Evolutionary conservation across 2,329 filamentous ascomycete genomes (phyloP).

Genomic region (Waltergamsia citrina): DNA sequence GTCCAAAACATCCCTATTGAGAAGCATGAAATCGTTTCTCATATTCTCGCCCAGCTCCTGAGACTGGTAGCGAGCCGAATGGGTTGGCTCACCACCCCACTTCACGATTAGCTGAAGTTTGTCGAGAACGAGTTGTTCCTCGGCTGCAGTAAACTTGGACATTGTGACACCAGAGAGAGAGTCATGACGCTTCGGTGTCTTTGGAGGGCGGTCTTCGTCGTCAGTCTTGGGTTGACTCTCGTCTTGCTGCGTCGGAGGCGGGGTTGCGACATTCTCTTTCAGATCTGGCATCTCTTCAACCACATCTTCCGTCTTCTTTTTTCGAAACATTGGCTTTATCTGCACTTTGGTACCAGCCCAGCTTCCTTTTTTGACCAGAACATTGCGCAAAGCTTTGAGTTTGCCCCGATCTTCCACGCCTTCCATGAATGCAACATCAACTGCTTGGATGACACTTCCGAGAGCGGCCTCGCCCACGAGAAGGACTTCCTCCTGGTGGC

Average conservation of each 20-base stretch:
- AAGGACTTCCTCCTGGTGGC: constrained; percentile 92
- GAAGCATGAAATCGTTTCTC: constrained; percentile 84
- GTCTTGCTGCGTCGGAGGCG: constrained; percentile 9
- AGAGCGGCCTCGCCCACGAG: constrained; percentile 87
- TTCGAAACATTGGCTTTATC: constrained; percentile 98
- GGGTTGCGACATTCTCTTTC: constrained; percentile 17
- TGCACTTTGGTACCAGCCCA: constrained; percentile 98
- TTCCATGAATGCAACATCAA: constrained; percentile 68
- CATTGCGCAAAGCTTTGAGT: constrained; percentile 75
- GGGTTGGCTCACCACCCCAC: constrained; percentile 96
- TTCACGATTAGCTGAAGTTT: constrained; percentile 98
- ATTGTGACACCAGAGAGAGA: constrained; percentile 85
- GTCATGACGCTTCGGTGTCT: constrained; percentile 57
- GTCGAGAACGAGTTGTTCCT: constrained; percentile 87
- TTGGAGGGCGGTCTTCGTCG: constrained; percentile 9
- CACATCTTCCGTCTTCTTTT: constrained; percentile 55
- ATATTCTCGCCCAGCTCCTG: constrained; percentile 93
- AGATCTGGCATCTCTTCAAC: constrained; percentile 22
- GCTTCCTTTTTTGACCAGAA: constrained; percentile 81
- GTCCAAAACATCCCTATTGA: constrained; percentile 86
- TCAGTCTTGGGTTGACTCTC: constrained; percentile 8
- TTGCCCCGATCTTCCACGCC: constrained; percentile 80
- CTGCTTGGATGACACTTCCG: constrained; percentile 80
- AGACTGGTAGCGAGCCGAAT: constrained; percentile 91
- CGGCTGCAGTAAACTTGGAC: constrained; percentile 86